Evolutionary conservation across 345 rosid species (phyloP), one percentile per base, ranked within the genome.

Genomic region (Salix dunnii): DNA sequence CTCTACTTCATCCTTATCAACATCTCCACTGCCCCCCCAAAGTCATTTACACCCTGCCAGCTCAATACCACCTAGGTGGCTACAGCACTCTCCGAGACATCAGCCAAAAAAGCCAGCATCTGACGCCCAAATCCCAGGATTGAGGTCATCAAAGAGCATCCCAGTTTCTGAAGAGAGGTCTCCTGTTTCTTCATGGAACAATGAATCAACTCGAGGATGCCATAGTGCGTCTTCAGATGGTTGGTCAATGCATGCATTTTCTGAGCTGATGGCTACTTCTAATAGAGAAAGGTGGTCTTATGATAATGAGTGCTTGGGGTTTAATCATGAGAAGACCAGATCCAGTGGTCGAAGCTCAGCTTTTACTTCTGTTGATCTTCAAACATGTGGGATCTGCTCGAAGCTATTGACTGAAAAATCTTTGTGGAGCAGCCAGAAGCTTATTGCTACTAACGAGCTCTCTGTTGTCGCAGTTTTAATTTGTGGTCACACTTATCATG

Each of bases 401-500:
- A 94, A 90, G 87, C 86, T 84, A 48, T 88, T 94, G 85, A 77
- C 94, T 11, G 97, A 94, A 82, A 88, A 82, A 87, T 94, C 94
- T 31, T 79, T 86, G 69, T 94, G 96, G 96, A 85, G 96, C 78
- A 85, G 88, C 77, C 93, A 86, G 84, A 93, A 90, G 84, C 91
- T 93, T 16, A 75, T 87, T 35, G 80, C 85, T 71, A 86, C 79
- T 70, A 90, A 86, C 62, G 97, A 92, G 81, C 89, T 86, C 61
- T 81, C 91, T 62, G 91, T 91, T 27, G 97, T 92, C 43, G 85
- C 98, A 21, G 87, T 96, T 76, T 84, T 96, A 78, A 86, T 83
- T 18, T 96, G 99, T 71, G 98, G 98, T n/a, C 99, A 96, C 86
- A 91, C 88, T 76, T 96, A 90, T 82, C 99, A 96, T 72, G 97